phyloP scores from a whole-genome alignment of 2,329 filamentous ascomycete species.

The Ophiostoma triangulosporum region DNA sequence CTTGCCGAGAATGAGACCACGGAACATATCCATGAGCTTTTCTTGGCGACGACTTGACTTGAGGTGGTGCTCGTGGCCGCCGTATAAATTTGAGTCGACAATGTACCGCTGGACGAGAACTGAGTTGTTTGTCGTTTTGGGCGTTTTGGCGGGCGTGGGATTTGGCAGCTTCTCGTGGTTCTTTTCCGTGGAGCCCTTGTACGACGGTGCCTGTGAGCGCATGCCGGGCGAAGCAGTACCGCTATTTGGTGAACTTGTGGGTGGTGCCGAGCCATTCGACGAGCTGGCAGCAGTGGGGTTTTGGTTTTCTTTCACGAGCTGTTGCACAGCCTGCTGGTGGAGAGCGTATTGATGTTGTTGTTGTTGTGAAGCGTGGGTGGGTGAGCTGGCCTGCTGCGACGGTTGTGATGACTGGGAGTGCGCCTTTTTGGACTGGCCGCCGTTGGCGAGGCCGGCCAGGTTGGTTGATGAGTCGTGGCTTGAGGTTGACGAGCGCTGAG shows the following conservation, averaged over 20 bases:
- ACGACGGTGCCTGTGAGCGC: slow-evolving; percentile 26
- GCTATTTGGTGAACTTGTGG: slow-evolving; percentile 14
- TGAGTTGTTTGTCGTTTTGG: slow-evolving; percentile 22
- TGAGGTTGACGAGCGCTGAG: slow-evolving; percentile 24
- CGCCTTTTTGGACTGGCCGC: slow-evolving; percentile 10
- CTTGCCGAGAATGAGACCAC: slow-evolving; percentile 64
- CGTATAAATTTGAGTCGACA: slow-evolving; percentile 37
- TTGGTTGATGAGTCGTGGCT: slow-evolving; percentile 1
- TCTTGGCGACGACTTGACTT: slow-evolving; percentile 86
- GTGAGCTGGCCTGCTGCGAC: background rate
- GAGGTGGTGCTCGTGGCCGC: slow-evolving; percentile 75
- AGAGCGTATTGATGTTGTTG: background rate
- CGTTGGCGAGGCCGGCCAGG: slow-evolving; percentile 15
- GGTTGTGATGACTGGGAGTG: slow-evolving; percentile 1
- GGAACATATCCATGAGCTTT: slow-evolving; percentile 85
- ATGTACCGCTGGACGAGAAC: slow-evolving; percentile 34
- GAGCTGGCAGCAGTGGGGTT: slow-evolving; percentile 11
- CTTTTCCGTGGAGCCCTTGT: slow-evolving; percentile 33
- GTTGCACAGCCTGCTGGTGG: slow-evolving; percentile 9
- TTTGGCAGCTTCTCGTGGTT: slow-evolving; percentile 18
- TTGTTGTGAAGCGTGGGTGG: background rate
- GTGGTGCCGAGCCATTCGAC: slow-evolving; percentile 17
- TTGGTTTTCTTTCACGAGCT: slow-evolving; percentile 17
- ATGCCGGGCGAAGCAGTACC: slow-evolving; percentile 22
- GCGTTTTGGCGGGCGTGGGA: slow-evolving; percentile 22